phyloP scores from a whole-genome alignment of 2,329 filamentous ascomycete genomes.

The Paraconiothyrium brasiliense region DNA sequence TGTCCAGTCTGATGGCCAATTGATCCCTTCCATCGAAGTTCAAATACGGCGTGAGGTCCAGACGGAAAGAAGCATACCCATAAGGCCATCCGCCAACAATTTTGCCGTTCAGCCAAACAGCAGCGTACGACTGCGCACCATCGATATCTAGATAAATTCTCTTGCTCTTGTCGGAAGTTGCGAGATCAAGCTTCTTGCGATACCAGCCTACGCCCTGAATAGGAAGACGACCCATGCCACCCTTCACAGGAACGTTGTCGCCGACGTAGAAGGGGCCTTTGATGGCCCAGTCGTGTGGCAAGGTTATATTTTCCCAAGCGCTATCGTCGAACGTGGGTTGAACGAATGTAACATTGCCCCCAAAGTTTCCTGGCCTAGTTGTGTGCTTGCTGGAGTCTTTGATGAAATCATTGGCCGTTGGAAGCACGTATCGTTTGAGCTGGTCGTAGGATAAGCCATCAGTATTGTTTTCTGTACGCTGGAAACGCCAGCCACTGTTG shows the following conservation, averaged over 20 bases:
- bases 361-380: conserved; percentile 31
- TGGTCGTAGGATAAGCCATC: conserved; percentile 46
- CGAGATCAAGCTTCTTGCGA: conserved; percentile 50
- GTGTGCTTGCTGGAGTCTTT: conserved; percentile 36
- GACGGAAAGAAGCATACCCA: conserved; percentile 59
- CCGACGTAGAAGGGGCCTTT: conserved; percentile 53
- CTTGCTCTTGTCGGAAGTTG: conserved; percentile 42
- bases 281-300: conserved; percentile 62
- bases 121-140: conserved; percentile 61
- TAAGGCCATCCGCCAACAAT: conserved; percentile 63
- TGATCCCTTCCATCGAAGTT: conserved; percentile 46
- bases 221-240: conserved; percentile 58
- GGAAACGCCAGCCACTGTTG: conserved; percentile 50
- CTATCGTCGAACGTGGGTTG: conserved; percentile 49
- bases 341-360: conserved; percentile 36
- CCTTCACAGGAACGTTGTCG: conserved; percentile 38
- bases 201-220: conserved; percentile 63
- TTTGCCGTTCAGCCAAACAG: conserved; percentile 60
- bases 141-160: conserved; percentile 58
- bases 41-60: conserved; percentile 58
- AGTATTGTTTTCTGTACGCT: conserved; percentile 43
- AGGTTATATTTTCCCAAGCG: conserved; percentile 50
- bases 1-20: conserved; percentile 61
- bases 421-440: conserved; percentile 53
- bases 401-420: conserved; percentile 53